A percentile compares a stretch with the other conserved stretches of the same genome.
Evolutionary conservation across 441 rosid species (phyloP).

Genomic region (Melastoma candidum): DNA sequence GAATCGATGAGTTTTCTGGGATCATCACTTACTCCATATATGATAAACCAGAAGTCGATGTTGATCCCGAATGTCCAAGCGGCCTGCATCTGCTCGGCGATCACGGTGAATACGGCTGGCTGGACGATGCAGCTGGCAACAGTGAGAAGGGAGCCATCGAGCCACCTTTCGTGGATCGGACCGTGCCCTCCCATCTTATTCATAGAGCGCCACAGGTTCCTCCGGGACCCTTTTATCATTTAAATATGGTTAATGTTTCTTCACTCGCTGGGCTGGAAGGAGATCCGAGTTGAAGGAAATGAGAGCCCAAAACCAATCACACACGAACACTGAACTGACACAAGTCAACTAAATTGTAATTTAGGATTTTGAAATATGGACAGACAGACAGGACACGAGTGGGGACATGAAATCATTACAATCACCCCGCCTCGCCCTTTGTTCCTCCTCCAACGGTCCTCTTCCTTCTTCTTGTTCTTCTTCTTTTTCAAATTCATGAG

Average conservation of each 20-base stretch:
- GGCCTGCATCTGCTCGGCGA: conserved; percentile 28
- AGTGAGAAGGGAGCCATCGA: conserved; percentile 49
- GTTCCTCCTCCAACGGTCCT: too few species aligned
- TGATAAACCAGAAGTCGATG: conserved; percentile 45
- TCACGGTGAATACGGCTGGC: conserved; percentile 45
- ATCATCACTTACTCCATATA: conserved; percentile 39
- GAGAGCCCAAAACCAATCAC: too few species aligned
- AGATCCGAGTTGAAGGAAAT: conserved; percentile 30
- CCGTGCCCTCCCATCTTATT: conserved; percentile 23
- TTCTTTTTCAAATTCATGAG: too few species aligned
- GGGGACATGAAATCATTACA: too few species aligned
- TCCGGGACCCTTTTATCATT: conserved; percentile 48
- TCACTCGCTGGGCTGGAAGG: conserved; percentile 30
- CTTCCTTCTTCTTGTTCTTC: too few species aligned
- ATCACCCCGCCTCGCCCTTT: too few species aligned
- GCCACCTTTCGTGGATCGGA: conserved; percentile 31
- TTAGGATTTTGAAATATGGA: too few species aligned
- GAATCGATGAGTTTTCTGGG: too few species aligned
- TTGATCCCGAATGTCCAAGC: conserved; percentile 51
- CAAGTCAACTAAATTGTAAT: too few species aligned
- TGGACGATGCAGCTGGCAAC: conserved; percentile 54
- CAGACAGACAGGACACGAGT: too few species aligned
- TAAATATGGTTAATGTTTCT: conserved; percentile 27
- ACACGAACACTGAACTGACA: too few species aligned
- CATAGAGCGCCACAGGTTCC: conserved; percentile 28